These are phyloP conservation scores for Plectranthus barbatus DNA, from an alignment of 257 asterid genomes.

Conservation along the genomic window DNA sequence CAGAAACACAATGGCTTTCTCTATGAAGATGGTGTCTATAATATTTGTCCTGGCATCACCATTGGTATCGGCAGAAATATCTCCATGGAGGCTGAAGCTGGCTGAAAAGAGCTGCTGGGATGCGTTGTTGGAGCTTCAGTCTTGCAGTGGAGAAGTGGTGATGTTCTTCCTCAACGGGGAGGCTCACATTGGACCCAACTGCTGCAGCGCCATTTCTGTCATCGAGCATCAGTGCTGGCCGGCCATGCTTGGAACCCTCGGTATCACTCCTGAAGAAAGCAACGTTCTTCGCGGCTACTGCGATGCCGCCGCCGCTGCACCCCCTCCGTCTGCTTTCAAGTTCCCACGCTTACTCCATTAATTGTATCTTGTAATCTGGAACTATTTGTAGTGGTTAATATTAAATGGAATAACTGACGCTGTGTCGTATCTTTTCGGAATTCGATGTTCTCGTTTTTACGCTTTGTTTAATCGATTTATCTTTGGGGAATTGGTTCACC, in stretches of 20 bases:
- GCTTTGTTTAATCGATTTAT: too few species aligned
- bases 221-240: constrained; percentile 67
- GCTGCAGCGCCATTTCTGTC: constrained; percentile 48
- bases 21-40: too few species aligned
- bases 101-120: constrained; percentile 55
- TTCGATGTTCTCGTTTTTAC: too few species aligned
- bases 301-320: constrained; percentile 17
- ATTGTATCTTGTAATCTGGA: neutral
- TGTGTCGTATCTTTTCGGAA: too few species aligned
- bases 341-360: too few species aligned
- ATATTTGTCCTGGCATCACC: constrained; percentile 18
- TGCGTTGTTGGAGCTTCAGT: constrained; percentile 50
- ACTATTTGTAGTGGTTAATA: too few species aligned
- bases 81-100: constrained; percentile 23
- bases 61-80: constrained; percentile 12
- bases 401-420: too few species aligned
- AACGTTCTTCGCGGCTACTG: constrained; percentile 58
- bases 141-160: constrained; percentile 61
- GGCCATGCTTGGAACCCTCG: constrained; percentile 54
- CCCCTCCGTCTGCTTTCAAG: constrained; percentile 2
- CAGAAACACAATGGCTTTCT: too few species aligned
- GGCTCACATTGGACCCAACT: constrained; percentile 40
- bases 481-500: too few species aligned
- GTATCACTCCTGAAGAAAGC: constrained; percentile 48
- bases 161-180: constrained; percentile 65